phyloP scores from a whole-genome alignment of 768 basidiomycete genomes.

The Boletus vinaceobasis region DNA sequence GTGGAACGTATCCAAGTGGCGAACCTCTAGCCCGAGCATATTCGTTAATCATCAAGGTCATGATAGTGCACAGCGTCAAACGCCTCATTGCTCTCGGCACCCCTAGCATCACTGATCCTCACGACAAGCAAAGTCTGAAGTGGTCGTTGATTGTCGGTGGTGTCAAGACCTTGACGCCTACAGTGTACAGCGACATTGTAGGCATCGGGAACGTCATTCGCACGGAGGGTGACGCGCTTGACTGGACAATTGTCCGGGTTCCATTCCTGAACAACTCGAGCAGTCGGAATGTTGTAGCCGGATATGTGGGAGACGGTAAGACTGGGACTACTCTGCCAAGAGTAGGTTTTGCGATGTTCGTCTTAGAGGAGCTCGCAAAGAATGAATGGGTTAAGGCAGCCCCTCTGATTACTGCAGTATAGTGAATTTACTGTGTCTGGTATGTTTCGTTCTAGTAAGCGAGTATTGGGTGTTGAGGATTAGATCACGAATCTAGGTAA shows the following conservation, averaged over 20 bases:
- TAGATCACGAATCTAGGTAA: background rate
- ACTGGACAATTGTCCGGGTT: slow-evolving; percentile 71
- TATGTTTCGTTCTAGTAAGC: background rate
- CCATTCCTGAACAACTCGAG: slow-evolving; percentile 54
- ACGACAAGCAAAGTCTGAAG: slow-evolving; percentile 52
- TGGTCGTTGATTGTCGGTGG: slow-evolving; percentile 37
- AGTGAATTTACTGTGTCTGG: background rate
- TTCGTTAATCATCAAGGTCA: slow-evolving; percentile 48
- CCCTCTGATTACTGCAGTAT: slow-evolving; percentile 29
- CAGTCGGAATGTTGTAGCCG: slow-evolving; percentile 47
- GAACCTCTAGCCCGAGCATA: slow-evolving; percentile 66
- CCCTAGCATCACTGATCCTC: slow-evolving; percentile 56
- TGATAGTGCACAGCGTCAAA: slow-evolving; percentile 49
- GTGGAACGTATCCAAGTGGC: slow-evolving; percentile 40
- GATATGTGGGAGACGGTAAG: slow-evolving; percentile 66
- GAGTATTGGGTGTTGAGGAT: background rate
- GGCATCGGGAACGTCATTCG: slow-evolving; percentile 58
- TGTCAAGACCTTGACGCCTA: slow-evolving; percentile 40
- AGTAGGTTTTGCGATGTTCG: slow-evolving; percentile 58
- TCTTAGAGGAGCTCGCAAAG: slow-evolving; percentile 52
- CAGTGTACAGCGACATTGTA: slow-evolving; percentile 67
- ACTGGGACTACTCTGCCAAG: slow-evolving; percentile 50
- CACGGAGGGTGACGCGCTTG: slow-evolving; percentile 44
- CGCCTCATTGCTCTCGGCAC: slow-evolving; percentile 69
- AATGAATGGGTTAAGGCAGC: slow-evolving; percentile 55